These are phyloP conservation scores for Penicillium sp. DNA, from an alignment of 2,329 filamentous ascomycete species.

Conservation along the genomic window DNA sequence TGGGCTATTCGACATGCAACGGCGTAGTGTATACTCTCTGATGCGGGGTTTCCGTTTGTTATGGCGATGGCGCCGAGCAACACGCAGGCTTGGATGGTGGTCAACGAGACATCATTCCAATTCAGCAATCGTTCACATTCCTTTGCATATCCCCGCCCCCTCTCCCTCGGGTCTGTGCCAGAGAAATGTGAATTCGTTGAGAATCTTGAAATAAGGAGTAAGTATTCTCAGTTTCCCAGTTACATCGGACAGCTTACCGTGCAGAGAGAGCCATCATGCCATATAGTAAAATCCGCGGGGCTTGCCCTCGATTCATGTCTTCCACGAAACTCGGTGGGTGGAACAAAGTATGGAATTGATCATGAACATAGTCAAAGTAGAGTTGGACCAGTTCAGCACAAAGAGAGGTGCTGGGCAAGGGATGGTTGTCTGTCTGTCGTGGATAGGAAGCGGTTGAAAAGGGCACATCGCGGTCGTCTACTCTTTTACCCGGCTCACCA, in stretches of 20 bases:
- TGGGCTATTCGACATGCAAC: slow-evolving; percentile 39
- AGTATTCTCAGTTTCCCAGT: neutral
- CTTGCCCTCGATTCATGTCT: slow-evolving; percentile 4
- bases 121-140: slow-evolving; percentile 25
- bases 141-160: slow-evolving; percentile 16
- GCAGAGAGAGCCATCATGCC: slow-evolving; percentile 21
- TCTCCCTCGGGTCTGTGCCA: slow-evolving; percentile 12
- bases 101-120: slow-evolving; percentile 38
- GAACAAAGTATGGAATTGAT: slow-evolving; percentile 20
- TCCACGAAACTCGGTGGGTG: slow-evolving; percentile 17
- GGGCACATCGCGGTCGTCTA: neutral
- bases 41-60: slow-evolving; percentile 30
- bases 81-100: slow-evolving; percentile 42
- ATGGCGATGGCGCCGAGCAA: slow-evolving; percentile 40
- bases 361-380: slow-evolving; percentile 20
- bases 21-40: slow-evolving; percentile 41
- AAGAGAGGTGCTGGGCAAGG: slow-evolving; percentile 4
- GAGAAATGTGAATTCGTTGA: slow-evolving; percentile 8
- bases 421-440: neutral
- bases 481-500: neutral
- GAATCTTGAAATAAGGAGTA: slow-evolving; percentile 5
- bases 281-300: slow-evolving; percentile 11
- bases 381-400: slow-evolving; percentile 15
- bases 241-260: slow-evolving; percentile 2
- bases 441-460: neutral